Evolutionary conservation across 805 yeast genomes (phyloP).

Genomic region (Teunomyces gatunensis): DNA sequence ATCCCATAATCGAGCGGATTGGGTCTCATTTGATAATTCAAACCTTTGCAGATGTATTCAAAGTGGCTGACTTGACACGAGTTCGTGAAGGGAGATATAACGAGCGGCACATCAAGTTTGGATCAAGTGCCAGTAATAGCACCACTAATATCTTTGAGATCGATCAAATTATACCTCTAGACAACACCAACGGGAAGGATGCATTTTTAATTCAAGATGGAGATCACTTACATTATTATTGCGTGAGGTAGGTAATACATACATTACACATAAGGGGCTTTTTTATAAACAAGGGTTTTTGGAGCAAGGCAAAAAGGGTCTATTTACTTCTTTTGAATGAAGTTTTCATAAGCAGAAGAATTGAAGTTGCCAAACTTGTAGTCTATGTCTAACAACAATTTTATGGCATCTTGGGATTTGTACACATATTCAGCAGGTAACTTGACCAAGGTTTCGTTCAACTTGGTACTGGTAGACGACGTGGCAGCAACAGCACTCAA

Average conservation of each 20-base stretch:
- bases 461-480: slow-evolving; percentile 13
- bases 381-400: slow-evolving; percentile 60
- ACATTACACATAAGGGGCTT: background rate
- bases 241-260: background rate
- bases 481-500: background rate
- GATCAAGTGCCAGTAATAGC: background rate
- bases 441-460: slow-evolving; percentile 39
- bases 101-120: background rate
- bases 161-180: background rate
- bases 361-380: slow-evolving; percentile 59
- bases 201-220: background rate
- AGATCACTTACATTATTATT: background rate
- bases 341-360: slow-evolving; percentile 44
- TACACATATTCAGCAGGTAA: slow-evolving; percentile 47
- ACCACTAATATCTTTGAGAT: no score
- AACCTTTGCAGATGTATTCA: background rate
- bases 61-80: background rate
- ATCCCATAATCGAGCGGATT: background rate
- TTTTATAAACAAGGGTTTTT: background rate
- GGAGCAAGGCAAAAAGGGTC: background rate
- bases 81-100: background rate
- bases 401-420: slow-evolving; percentile 59
- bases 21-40: background rate
- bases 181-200: background rate
- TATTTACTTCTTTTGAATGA: slow-evolving; percentile 18